Conservation (phyloP, 2,329 filamentous ascomycete species). For the Alternaria postmessia region DNA sequence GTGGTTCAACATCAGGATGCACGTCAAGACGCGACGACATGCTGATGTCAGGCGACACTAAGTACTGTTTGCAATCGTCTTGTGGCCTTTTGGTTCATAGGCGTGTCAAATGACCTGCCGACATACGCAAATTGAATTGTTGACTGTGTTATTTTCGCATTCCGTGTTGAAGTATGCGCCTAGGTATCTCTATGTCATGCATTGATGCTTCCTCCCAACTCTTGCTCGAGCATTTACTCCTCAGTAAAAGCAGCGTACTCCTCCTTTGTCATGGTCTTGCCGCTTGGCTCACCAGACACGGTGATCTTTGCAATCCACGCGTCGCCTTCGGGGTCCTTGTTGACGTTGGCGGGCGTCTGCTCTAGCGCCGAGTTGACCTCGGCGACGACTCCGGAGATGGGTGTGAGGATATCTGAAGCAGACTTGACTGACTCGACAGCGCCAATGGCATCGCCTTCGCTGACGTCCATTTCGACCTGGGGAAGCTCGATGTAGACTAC, state of each 20-base stretch:
- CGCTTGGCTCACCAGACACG: slow-evolving; percentile 70
- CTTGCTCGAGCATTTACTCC: slow-evolving; percentile 44
- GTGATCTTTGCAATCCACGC: slow-evolving; percentile 94
- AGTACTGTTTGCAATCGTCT: neutral
- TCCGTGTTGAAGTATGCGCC: slow-evolving; percentile 18
- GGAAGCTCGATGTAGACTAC: slow-evolving; percentile 98
- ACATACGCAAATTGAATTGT: neutral
- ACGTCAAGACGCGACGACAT: neutral
- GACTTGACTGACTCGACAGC: slow-evolving; percentile 98
- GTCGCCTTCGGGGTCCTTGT: slow-evolving; percentile 86
- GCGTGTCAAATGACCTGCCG: no score
- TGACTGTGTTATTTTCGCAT: neutral
- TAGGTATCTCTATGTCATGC: slow-evolving; percentile 6
- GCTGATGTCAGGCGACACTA: neutral
- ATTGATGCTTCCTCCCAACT: neutral
- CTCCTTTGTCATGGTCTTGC: slow-evolving; percentile 74
- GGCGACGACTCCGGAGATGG: slow-evolving; percentile 78
- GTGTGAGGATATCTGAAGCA: slow-evolving; percentile 95
- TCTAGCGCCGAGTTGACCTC: slow-evolving; percentile 78
- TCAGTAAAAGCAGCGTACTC: slow-evolving; percentile 80
- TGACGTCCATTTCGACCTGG: slow-evolving; percentile 70
- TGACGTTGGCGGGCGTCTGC: slow-evolving; percentile 86
- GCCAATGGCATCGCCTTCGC: slow-evolving; percentile 83
- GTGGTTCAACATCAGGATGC: neutral
- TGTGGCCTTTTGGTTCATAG: neutral